Base-by-base conservation (phyloP, 805 yeast species). In the Candida oleophila region DNA sequence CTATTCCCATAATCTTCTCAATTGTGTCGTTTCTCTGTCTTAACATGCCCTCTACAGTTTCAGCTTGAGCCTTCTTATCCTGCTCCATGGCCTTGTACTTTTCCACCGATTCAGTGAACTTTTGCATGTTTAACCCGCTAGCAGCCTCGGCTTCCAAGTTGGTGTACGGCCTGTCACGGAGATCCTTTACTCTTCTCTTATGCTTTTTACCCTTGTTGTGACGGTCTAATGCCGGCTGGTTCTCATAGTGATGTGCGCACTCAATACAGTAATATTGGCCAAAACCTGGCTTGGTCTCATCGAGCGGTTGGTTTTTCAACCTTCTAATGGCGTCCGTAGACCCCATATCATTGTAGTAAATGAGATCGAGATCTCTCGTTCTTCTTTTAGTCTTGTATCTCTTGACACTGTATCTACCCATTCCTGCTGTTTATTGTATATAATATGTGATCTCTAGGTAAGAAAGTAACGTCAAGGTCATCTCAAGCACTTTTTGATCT, bases 231-330 rank as follows among this genome's bases (percentile, higher is more conserved):
- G 96, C 86, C 28, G 68, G 64, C 39, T 86, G 89, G 47, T 84
- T 83, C 62, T 91, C 97, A 60, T 82, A 89, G 66, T 94, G 89
- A 62, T 85, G 87, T 42, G 96, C 95, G 74, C 99, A 94, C 53
- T 90, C 96, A 45, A 94, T 77, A 67, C 98, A 94, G 66, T 89
- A 94, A 66, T 81, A 85, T 67, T 94, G 98, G 14, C 97, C 99
- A 54, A 94, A 70, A 1, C 99, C 99, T 1, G 97, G 91, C 61
- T 85, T 85, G 38, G 83, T 81, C 68, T 92, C 98, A 65, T 92
- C 97, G 47, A 87, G 65, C 3, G 89, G 87, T 66, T 92, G 98
- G 62, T 87, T 83, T 61, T 87, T 78, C 47, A 90, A 73, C 37
- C 75, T 71, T 46, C 76, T 65, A 46, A 89, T 84, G n/a, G 84